Evolutionary conservation across 257 asterid species (phyloP), one percentile per base, ranked within the genome.

Genomic region (Phtheirospermum japonicum): DNA sequence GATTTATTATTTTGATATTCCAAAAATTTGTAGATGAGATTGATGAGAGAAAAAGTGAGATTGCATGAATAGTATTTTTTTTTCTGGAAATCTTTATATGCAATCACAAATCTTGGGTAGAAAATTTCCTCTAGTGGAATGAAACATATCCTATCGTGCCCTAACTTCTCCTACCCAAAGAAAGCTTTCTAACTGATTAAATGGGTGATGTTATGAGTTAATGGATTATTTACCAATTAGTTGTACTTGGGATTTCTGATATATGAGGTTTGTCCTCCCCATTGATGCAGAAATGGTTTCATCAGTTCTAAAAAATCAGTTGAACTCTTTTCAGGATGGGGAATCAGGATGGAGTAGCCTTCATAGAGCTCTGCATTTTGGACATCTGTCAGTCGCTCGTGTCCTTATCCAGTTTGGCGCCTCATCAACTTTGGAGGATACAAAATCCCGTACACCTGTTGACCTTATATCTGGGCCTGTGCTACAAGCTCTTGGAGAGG

Each of bases 301-400:
- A 17, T 26, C 34, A 62, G 18, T 28, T 17, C 61, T 69, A 36
- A 76, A 48, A 9, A 50, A 18, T 49, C n/a, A 5, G 28, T 57
- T 48, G 69, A 23, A 63, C 7, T 50, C 46, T 66, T 73, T 28
- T 63, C 84, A 93, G 99, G 99, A 89, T 63, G 90, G 96, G 72
- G 99, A 87, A 79, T 93, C 99, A 8, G 97, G 95, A 70, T 93
- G 97, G 97, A 93, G 90, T 72, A 85, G 97, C 82, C 95, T 93
- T 73, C 97, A 93, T 70, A 82, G 96, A 67, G 94, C 96, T 63
- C 79, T 93, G 77, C 96, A 93, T 72, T 93, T 93, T 66, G 99
- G 99, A 52, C 99, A 93, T 73, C 82, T 93, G 66, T 90, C 97
- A 12, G 89, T 85, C 66, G 97, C 97, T 64, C 80, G 95, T 71